A percentile compares a stretch with the other conserved stretches of the same genome.
Evolutionary conservation across 768 basidiomycete genomes (phyloP).

Genomic region (Collybia sp.): DNA sequence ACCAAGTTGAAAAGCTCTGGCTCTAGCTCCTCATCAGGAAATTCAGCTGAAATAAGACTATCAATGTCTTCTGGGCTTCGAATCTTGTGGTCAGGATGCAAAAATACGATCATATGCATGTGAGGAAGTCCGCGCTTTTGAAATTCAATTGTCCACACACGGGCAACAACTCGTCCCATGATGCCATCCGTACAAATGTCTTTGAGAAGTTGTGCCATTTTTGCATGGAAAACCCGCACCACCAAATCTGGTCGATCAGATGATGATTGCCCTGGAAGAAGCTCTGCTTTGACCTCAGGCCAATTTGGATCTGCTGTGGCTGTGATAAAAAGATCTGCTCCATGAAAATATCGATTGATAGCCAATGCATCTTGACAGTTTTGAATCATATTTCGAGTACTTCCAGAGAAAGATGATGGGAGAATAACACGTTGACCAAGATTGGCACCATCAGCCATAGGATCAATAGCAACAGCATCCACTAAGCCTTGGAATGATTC

Average conservation of each 20-base stretch:
- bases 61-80: constrained; percentile 31
- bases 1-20: constrained; percentile 36
- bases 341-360: constrained; percentile 23
- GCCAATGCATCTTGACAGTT: constrained; percentile 36
- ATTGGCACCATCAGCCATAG: constrained; percentile 15
- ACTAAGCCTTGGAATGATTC: constrained; percentile 24
- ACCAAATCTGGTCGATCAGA: constrained; percentile 44
- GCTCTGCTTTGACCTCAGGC: constrained; percentile 29
- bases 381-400: constrained; percentile 32
- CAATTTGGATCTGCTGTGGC: constrained; percentile 41
- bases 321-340: constrained; percentile 38
- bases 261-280: constrained; percentile 32
- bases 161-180: constrained; percentile 36
- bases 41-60: constrained; percentile 30
- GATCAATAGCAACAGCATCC: constrained; percentile 18
- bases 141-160: constrained; percentile 52
- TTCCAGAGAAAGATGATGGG: constrained; percentile 30
- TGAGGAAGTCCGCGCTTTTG: constrained; percentile 56
- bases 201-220: constrained; percentile 29
- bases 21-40: constrained; percentile 34
- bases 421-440: constrained; percentile 25
- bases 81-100: constrained; percentile 27
- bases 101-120: constrained; percentile 44
- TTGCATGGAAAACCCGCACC: constrained; percentile 37
- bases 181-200: constrained; percentile 29